These are phyloP conservation scores for Eimeria nieschulzi DNA, from an alignment of 169 alveolate species.

Conservation along the genomic window DNA sequence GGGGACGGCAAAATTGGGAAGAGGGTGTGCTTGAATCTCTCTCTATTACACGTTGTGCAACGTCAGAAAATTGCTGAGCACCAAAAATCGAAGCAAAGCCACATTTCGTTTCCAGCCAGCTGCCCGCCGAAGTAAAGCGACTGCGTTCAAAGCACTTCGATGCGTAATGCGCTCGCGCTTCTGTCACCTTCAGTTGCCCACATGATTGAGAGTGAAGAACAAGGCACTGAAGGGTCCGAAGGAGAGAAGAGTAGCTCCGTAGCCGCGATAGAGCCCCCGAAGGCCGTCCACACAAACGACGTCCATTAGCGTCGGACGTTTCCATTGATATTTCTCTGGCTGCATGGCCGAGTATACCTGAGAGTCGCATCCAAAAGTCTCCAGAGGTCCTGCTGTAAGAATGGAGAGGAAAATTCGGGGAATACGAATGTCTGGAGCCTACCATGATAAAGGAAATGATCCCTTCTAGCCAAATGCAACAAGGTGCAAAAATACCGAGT, in stretches of 20 bases:
- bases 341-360: constrained; percentile 57
- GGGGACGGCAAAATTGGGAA: not conserved
- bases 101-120: too few relatives aligned
- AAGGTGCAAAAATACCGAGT: not conserved
- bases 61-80: not conserved
- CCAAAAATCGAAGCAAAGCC: not conserved
- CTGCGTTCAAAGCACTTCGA: too few relatives aligned
- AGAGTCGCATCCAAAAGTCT: not conserved
- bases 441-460: not conserved
- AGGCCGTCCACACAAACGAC: constrained; percentile 43
- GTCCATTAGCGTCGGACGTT: not conserved
- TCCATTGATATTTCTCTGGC: not conserved
- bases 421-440: not conserved
- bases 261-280: constrained; percentile 70
- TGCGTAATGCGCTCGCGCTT: too few relatives aligned
- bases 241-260: constrained; percentile 76
- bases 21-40: not conserved
- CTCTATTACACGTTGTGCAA: not conserved
- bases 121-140: too few relatives aligned
- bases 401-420: not conserved
- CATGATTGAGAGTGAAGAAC: constrained; percentile 74
- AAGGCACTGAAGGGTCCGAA: constrained; percentile 80
- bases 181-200: not conserved
- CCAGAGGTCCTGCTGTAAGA: not conserved
- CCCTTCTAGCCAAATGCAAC: not conserved